phyloP scores from a whole-genome alignment of 495 filamentous ascomycete species.

The Aspergillus sparsus region DNA sequence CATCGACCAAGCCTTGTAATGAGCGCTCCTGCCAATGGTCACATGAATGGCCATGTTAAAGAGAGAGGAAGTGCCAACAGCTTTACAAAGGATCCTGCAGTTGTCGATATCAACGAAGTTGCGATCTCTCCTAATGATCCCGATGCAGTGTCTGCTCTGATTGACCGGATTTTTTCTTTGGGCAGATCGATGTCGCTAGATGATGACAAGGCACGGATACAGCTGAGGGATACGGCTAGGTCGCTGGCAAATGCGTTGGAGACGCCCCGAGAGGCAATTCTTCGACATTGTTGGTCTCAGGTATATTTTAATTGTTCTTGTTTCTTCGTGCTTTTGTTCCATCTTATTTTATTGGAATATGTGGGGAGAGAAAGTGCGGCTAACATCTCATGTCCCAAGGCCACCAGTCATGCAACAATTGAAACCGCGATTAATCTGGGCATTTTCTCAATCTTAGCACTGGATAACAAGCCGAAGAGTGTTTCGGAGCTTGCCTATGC shows the following conservation, averaged over 20 bases:
- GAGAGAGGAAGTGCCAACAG: not conserved
- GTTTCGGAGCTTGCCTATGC: slow-evolving; percentile 27
- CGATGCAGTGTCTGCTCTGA: not conserved
- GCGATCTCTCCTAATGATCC: slow-evolving; percentile 5
- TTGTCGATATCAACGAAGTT: slow-evolving; percentile 4
- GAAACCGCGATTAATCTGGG: slow-evolving; percentile 32
- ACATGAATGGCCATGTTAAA: not conserved
- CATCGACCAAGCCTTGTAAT: not conserved
- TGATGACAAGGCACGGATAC: slow-evolving; percentile 14
- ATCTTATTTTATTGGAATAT: not conserved
- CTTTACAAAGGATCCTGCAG: not conserved
- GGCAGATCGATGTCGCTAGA: not conserved
- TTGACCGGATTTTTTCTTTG: slow-evolving; percentile 9
- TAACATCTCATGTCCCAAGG: slow-evolving; percentile 6
- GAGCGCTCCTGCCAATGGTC: not conserved
- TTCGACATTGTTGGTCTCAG: slow-evolving; percentile 35
- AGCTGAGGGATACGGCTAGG: slow-evolving; percentile 26
- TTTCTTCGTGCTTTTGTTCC: not conserved
- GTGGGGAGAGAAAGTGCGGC: not conserved
- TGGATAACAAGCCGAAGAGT: slow-evolving; percentile 26
- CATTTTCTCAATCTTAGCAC: slow-evolving; percentile 28
- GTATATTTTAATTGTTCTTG: slow-evolving; percentile 15
- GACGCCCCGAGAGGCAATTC: slow-evolving; percentile 36
- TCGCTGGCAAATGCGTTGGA: slow-evolving; percentile 32
- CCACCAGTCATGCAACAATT: slow-evolving; percentile 24